These are phyloP conservation scores for Hyphopichia wangnamkhiaoensis DNA, from an alignment of 1,139 yeast genomes.

Conservation along the genomic window DNA sequence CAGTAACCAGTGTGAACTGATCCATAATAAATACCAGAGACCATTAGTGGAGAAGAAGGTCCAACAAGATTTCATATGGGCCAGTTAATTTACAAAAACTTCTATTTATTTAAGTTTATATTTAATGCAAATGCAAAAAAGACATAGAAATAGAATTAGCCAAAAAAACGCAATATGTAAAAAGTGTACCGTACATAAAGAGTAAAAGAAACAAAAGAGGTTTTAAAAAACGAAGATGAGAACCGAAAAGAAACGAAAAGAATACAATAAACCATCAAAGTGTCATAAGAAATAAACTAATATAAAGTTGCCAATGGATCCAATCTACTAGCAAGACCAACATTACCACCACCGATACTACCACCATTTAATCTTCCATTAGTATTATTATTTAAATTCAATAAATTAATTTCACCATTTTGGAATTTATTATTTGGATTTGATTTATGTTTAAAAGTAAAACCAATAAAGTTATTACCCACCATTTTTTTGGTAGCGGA, in stretches of 20 bases:
- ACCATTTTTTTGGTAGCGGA: slow-evolving; percentile 26
- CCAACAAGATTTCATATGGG: slow-evolving; percentile 60
- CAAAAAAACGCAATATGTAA: too few species aligned
- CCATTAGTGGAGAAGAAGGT: slow-evolving; percentile 49
- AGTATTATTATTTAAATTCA: slow-evolving; percentile 18
- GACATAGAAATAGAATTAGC: too few species aligned
- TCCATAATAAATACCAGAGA: slow-evolving; percentile 50
- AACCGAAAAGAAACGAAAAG: neutral
- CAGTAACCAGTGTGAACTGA: slow-evolving; percentile 42
- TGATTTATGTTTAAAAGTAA: slow-evolving; percentile 89
- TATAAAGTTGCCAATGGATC: slow-evolving; percentile 52
- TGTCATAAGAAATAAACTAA: slow-evolving; percentile 15
- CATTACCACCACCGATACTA: slow-evolving; percentile 12
- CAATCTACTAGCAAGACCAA: slow-evolving; percentile 24
- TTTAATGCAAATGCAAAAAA: neutral
- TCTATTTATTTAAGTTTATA: too few species aligned
- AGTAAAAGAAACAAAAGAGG: neutral
- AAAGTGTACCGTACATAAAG: too few species aligned
- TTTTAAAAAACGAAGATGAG: neutral
- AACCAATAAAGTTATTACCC: slow-evolving; percentile 81
- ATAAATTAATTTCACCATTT: slow-evolving; percentile 41
- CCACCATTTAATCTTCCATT: neutral
- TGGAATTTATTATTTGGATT: slow-evolving; percentile 57
- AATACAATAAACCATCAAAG: neutral
- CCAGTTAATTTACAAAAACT: slow-evolving; percentile 10